Conservation (phyloP, 2,329 filamentous ascomycete species). For the Chaetomiaceae sp. region DNA sequence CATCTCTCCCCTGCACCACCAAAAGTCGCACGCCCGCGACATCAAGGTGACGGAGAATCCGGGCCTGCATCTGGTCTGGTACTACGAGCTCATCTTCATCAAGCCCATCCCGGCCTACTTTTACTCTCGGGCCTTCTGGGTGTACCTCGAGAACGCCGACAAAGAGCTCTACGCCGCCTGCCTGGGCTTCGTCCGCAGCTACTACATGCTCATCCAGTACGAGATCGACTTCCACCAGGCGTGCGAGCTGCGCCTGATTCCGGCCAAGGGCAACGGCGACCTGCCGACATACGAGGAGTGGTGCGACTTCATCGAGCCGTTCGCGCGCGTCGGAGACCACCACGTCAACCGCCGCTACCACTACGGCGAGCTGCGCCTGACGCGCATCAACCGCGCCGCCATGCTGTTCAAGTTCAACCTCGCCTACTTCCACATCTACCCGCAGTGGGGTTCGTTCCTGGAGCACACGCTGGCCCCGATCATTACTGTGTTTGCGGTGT, state of each 20-base stretch:
- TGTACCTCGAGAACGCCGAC: slow-evolving; percentile 25
- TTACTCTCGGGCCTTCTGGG: slow-evolving; percentile 34
- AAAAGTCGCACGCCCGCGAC: slow-evolving; percentile 34
- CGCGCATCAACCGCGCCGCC: slow-evolving; percentile 31
- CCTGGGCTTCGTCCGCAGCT: slow-evolving; percentile 36
- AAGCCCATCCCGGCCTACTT: slow-evolving; percentile 40
- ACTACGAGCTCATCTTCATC: slow-evolving; percentile 37
- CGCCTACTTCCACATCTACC: slow-evolving; percentile 29
- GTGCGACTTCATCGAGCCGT: slow-evolving; percentile 30
- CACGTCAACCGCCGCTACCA: slow-evolving; percentile 32
- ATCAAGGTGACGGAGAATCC: slow-evolving; percentile 39
- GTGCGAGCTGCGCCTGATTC: slow-evolving; percentile 28
- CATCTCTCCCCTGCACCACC: slow-evolving; percentile 37
- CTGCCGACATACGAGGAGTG: slow-evolving; percentile 29
- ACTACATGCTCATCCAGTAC: slow-evolving; percentile 33
- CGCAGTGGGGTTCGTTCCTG: slow-evolving; percentile 29
- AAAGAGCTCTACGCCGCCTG: slow-evolving; percentile 25
- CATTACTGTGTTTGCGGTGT: slow-evolving; percentile 28
- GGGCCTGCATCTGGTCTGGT: slow-evolving; percentile 41
- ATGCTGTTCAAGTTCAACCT: slow-evolving; percentile 21
- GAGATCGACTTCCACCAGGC: slow-evolving; percentile 35
- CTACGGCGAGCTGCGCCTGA: slow-evolving; percentile 38
- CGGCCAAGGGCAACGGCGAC: slow-evolving; percentile 21
- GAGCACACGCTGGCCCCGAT: slow-evolving; percentile 26
- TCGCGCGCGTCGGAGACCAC: slow-evolving; percentile 27